Evolutionary conservation across 805 yeast genomes (phyloP).

Genomic region (Starmerella floris): DNA sequence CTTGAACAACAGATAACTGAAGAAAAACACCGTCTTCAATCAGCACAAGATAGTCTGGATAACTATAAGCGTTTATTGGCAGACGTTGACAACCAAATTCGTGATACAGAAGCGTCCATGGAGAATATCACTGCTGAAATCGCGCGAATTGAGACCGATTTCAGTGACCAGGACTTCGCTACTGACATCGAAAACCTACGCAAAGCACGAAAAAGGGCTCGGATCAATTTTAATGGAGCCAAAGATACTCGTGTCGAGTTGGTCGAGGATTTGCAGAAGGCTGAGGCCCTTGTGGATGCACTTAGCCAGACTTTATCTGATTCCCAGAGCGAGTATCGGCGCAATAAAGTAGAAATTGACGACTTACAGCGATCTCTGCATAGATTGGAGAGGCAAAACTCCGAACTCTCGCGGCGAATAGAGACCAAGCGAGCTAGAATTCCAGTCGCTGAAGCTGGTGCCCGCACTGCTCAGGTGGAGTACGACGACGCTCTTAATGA

Average conservation of each 20-base stretch:
- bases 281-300: not conserved
- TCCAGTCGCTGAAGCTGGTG: not conserved
- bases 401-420: not conserved
- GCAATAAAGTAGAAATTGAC: not conserved
- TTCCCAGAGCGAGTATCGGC: not conserved
- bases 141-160: not conserved
- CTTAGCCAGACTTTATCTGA: not conserved
- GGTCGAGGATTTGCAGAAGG: not conserved
- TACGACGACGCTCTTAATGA: not conserved
- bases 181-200: not conserved
- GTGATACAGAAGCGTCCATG: not conserved
- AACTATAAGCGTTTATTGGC: not conserved
- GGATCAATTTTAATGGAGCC: not conserved
- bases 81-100: not conserved
- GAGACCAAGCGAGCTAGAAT: not conserved
- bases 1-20: not conserved
- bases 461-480: not conserved
- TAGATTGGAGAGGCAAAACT: not conserved
- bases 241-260: not conserved
- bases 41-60: not conserved
- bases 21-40: too few relatives aligned
- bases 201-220: not conserved
- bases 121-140: not conserved
- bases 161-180: not conserved
- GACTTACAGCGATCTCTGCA: not conserved